Conservation (phyloP, 805 yeast genomes). For the Candida lessepsii region DNA sequence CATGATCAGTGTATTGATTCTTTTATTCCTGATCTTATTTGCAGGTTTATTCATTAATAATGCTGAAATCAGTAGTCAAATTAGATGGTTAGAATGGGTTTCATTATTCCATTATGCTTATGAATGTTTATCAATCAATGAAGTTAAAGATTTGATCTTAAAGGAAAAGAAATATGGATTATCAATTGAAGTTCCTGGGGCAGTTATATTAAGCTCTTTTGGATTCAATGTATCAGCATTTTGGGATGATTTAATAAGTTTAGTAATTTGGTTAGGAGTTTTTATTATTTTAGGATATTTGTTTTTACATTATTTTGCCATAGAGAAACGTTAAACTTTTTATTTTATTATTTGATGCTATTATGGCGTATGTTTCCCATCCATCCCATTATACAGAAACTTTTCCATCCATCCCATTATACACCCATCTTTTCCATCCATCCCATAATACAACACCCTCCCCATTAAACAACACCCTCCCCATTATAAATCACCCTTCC, state of each 20-base stretch:
- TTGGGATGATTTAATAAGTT: conserved; percentile 59
- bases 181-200: conserved; percentile 96
- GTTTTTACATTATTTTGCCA: conserved; percentile 67
- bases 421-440: too few species aligned
- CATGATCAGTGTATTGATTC: conserved; percentile 77
- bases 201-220: conserved; percentile 91
- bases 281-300: conserved; percentile 72
- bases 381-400: too few species aligned
- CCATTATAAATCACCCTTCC: too few species aligned
- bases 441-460: too few species aligned
- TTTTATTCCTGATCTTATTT: conserved; percentile 82
- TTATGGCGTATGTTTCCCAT: too few species aligned
- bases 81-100: conserved; percentile 75
- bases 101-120: conserved; percentile 95
- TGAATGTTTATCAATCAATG: conserved; percentile 89
- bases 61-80: conserved; percentile 49
- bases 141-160: conserved; percentile 80
- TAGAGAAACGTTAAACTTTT: conserved; percentile 62
- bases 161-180: conserved; percentile 89
- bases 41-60: conserved; percentile 93
- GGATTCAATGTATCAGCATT: conserved; percentile 86
- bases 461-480: too few species aligned
- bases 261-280: conserved; percentile 54
- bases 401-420: too few species aligned
- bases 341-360: too few species aligned